Evolutionary conservation across 2,329 filamentous ascomycete species (phyloP), one percentile per base, ranked within the genome.

Genomic region (Botrytis paeoniae): DNA sequence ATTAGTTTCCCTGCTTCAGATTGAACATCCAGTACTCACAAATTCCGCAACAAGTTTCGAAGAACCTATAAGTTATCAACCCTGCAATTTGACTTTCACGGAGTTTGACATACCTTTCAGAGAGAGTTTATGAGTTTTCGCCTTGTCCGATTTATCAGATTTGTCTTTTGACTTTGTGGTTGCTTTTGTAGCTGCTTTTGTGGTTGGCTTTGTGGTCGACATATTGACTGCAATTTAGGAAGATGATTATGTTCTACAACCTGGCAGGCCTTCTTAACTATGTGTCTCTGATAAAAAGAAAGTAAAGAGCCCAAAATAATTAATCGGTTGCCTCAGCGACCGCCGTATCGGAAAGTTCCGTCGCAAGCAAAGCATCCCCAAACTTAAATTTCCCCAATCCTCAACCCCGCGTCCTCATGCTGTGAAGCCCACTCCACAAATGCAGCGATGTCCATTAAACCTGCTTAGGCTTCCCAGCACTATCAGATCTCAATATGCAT

Each of bases 1-100:
- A 75, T 80, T 69, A 80, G 72, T 71, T 59, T 60, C 12, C 12
- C 1, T 54, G 29, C 65, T 25, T 29, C 10, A 25, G 9, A 14
- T 65, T 25, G 10, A 45, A 16, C 5, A 41, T 12, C 14, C 18
- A 35, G 16, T 45, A 87, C 92, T 82, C 85, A 97, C 94, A 83
- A 99, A 99, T 85, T 99, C 96, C 62, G 95, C 93, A 73, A 98
- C 94, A 54, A 97, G 89, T 83, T 95, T 97, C 57, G 94, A 89
- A 78, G 90, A 92, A 72, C 90, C 89, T 90, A 76, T 62, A 74
- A 69, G 61, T 51, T 74, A 75, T 84, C 72, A 84, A 81, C 74
- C 75, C 76, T 63, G 62, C 63, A 32, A 60, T 37, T 29, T n/a
- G 41, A 65, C 73, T 22, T 39, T 20, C 5, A 4, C 51, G 35